Conservation (phyloP, 805 yeast genomes). For the Nakazawaea pomicola region DNA sequence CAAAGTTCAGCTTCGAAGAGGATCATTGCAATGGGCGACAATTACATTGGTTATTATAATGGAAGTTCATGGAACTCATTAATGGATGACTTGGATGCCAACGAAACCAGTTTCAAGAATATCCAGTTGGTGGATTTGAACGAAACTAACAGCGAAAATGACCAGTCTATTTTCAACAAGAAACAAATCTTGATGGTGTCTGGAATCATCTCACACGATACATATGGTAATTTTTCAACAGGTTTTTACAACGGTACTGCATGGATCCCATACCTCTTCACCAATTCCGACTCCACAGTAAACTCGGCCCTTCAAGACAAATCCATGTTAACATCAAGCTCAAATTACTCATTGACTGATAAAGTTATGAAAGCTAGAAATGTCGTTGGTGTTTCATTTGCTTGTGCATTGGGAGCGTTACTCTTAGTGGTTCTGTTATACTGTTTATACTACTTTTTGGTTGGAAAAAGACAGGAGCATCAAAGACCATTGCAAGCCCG, state of each 20-base stretch:
- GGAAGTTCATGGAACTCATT: constrained; percentile 44
- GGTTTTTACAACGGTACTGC: constrained; percentile 60
- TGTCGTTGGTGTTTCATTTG: constrained; percentile 65
- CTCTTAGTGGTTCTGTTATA: constrained; percentile 34
- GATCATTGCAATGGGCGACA: constrained; percentile 36
- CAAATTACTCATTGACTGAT: constrained; percentile 10
- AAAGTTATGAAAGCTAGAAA: constrained; percentile 46
- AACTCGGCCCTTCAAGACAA: constrained; percentile 31
- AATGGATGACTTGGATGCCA: constrained; percentile 26
- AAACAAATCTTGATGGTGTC: constrained; percentile 47
- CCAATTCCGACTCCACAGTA: constrained; percentile 27
- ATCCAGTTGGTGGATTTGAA: constrained; percentile 32
- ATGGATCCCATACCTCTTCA: constrained; percentile 64
- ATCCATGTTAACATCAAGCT: not conserved
- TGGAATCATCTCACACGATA: constrained; percentile 46
- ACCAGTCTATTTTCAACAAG: constrained; percentile 33
- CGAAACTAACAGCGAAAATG: constrained; percentile 20
- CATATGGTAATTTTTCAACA: constrained; percentile 52
- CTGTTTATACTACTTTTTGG: constrained; percentile 30
- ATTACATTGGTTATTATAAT: constrained; percentile 35
- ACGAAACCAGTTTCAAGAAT: constrained; percentile 37
- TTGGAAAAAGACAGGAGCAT: constrained; percentile 34
- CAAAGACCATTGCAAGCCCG: constrained; percentile 44
- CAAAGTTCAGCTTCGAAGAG: constrained; percentile 33
- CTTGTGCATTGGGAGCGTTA: constrained; percentile 54